Conservation (phyloP, 768 basidiomycete species). For the Panellus pusillus region DNA sequence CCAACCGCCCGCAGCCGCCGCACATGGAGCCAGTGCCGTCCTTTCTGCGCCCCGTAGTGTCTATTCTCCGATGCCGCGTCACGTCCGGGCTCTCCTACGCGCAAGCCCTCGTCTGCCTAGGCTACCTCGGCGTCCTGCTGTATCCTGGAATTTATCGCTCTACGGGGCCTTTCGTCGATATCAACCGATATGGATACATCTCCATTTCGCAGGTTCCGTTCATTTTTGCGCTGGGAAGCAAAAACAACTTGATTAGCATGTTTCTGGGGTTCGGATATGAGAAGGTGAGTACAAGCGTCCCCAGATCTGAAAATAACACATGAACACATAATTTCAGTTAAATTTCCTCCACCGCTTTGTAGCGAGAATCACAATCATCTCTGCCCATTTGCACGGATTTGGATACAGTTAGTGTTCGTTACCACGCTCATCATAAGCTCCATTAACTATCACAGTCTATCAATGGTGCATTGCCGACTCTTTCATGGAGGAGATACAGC, state of each 20-base stretch:
- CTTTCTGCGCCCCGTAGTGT: constrained; percentile 45
- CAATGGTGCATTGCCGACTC: constrained; percentile 1
- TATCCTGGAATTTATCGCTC: constrained; percentile 53
- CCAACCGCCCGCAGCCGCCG: constrained; percentile 24
- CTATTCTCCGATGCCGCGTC: constrained; percentile 40
- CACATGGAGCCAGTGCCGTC: constrained; percentile 27
- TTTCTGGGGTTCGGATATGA: constrained; percentile 67
- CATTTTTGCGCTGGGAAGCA: constrained; percentile 63
- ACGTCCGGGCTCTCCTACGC: constrained; percentile 49
- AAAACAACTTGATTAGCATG: constrained; percentile 64
- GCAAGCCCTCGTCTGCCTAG: constrained; percentile 44
- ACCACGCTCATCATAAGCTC: background rate
- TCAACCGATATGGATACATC: constrained; percentile 52
- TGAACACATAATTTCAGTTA: background rate
- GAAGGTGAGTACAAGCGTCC: constrained; percentile 57
- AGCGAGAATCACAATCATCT: constrained; percentile 4
- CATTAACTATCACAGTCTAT: background rate
- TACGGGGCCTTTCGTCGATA: constrained; percentile 47
- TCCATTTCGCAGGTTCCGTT: constrained; percentile 64
- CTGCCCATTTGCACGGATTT: background rate
- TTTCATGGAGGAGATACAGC: background rate
- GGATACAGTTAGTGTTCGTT: background rate
- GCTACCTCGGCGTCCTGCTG: constrained; percentile 47
- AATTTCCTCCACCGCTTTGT: constrained; percentile 2
- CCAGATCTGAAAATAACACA: too few relatives aligned